These are phyloP conservation scores for Megacollybia platyphylla DNA, from an alignment of 1,284 basidiomycete genomes.

Conservation along the genomic window DNA sequence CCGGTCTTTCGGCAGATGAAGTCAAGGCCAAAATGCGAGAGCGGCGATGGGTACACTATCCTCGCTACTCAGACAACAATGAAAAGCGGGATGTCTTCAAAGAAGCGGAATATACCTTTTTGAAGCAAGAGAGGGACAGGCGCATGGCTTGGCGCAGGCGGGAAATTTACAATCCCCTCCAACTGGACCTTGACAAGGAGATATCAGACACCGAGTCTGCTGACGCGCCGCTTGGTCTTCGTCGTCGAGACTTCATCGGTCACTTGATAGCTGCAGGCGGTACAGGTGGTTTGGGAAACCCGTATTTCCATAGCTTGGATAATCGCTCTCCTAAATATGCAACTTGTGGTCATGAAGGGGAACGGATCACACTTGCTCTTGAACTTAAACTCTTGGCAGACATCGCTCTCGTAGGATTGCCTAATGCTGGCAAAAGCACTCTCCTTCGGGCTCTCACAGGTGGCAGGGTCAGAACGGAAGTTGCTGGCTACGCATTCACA, in stretches of 20 bases:
- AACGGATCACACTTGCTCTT: constrained; percentile 74
- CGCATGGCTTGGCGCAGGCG: constrained; percentile 31
- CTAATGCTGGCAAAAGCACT: constrained; percentile 89
- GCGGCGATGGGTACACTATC: constrained; percentile 73
- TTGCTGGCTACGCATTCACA: constrained; percentile 90
- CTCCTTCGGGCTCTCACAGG: constrained; percentile 84
- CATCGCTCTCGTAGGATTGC: constrained; percentile 90
- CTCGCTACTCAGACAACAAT: constrained; percentile 51
- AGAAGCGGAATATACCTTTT: constrained; percentile 58
- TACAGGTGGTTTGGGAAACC: constrained; percentile 80
- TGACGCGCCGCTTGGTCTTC: constrained; percentile 57
- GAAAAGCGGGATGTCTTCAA: constrained; percentile 53
- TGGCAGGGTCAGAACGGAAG: constrained; percentile 71
- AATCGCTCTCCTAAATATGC: constrained; percentile 76
- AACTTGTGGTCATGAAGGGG: constrained; percentile 70
- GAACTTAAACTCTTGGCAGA: constrained; percentile 94
- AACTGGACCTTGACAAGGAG: constrained; percentile 47
- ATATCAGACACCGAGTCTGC: constrained; percentile 29
- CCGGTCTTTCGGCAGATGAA: constrained; percentile 33
- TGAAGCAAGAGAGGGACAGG: constrained; percentile 51
- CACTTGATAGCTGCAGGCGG: constrained; percentile 76
- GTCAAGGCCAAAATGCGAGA: constrained; percentile 48
- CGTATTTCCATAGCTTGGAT: constrained; percentile 60
- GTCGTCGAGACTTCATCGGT: constrained; percentile 45
- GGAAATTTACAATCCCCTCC: constrained; percentile 28